Base-by-base conservation (phyloP, 129 eudicot species). In the Lactuca saligna region DNA sequence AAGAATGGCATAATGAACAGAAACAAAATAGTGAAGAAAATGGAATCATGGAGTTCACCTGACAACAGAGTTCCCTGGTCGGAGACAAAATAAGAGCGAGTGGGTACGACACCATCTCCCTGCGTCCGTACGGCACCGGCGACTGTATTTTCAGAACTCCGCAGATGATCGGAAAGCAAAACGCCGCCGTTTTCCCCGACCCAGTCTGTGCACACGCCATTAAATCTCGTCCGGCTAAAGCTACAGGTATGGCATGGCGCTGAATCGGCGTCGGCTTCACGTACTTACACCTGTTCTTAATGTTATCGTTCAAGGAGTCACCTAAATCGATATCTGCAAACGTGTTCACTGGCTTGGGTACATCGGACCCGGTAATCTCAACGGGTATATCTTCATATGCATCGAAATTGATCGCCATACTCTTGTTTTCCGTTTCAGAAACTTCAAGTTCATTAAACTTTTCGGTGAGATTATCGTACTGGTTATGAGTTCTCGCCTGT, bases 171-270 rank as follows among this genome's bases (percentile, higher is more conserved):
- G 97, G 97, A 42, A 91, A 91, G 54, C 97, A 91, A 64, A 91
- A 91, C 41, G 97, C 95, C 0, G 97, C 97, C 15, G 97, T 90
- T 75, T 90, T 90, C 0, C 97, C 97, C 0, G 95, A 87, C 14
- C 97, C 97, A 2, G 97, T 91, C 71, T 91, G 97, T 2, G 97
- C 97, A 75, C 97, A 91, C 17, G 97, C 97, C 97, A 91, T 91
- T 73, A 91, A 67, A 54, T 91, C 97, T 17, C 97, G 65, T 13
- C 97, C 96, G 0, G 85, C 88, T 38, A 88, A 9, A 4, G 89
- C 85, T 7, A 87, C 86, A 8, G 97, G 97, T 25, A 91, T 87
- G 4, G 97, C 88, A 68, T 88, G 79, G 1, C 96, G 74, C 51
- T 91, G 97, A 5, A 91, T 72, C 29, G 97, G 97, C 20, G 96